Evolutionary conservation across 768 basidiomycete genomes (phyloP), one percentile per base, ranked within the genome.

Genomic region (Suillus subalutaceus): DNA sequence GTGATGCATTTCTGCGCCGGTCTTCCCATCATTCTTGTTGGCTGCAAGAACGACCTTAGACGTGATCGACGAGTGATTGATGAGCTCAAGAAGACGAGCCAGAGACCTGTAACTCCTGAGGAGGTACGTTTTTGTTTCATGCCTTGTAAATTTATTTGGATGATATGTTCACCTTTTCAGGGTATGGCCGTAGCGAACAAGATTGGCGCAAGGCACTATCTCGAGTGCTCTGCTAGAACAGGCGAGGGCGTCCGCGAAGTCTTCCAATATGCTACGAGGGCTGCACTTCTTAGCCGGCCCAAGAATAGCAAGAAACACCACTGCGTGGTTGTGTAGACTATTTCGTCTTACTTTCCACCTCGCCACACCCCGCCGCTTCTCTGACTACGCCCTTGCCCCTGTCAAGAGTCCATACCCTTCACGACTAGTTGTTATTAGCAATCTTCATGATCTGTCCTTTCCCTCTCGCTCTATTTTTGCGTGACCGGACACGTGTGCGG

Each of bases 31-130:
- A 94, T 99, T 75, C 91, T 99, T 65, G 96, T 99, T 70, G 97
- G 94, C 18, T 97, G 94, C 88, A 99, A 99, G 90, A 98, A 96
- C 86, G 97, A 99, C 81, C 87, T 99, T 67, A 85, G 97, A 79
- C 90, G 93, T 73, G 97, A 99, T 81, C 87, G 88, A 40, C 88
- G 94, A 76, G 95, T 96, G 59, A 92, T 97, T 63, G 95, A 97
- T 67, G 95, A 97, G 81, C 88, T 99, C 69, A 86, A 92, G 77
- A 93, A 93, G 88, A 96, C 94, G 66, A 92, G 88, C 76, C 97
- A 98, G 83, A 84, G 94, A 77, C 96, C 97, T 59, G 96, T 99
- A 41, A 92, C 94, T 41, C 90, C 92, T 62, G 93, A 96, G 79
- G 94, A 97, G 88, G 95, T 92, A 67, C 66, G 84, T 75, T 2